Evolutionary conservation across 106 monocot genomes (phyloP), one percentile per base, ranked within the genome.

Genomic region (Alisma plantagoaquatica): DNA sequence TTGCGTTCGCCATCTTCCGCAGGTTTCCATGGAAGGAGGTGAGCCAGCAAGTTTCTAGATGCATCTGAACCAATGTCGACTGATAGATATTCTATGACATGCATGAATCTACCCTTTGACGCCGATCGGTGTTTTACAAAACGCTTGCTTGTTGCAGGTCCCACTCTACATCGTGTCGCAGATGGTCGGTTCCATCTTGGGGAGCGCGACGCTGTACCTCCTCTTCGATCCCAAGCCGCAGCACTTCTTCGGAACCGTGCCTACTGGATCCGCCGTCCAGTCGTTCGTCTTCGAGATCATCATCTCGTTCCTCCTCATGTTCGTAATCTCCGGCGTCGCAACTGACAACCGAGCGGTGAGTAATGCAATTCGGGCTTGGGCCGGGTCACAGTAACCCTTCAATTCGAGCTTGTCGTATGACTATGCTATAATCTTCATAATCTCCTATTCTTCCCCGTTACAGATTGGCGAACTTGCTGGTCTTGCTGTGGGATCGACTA

Each of bases 401-500:
- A n/a, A n/a, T n/a, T n/a, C n/a, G n/a, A n/a, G n/a, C n/a, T n/a
- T n/a, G n/a, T n/a, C n/a, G n/a, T n/a, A n/a, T n/a, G n/a, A n/a
- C n/a, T n/a, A n/a, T n/a, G n/a, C n/a, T n/a, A n/a, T n/a, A n/a
- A n/a, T n/a, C n/a, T n/a, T n/a, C n/a, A n/a, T n/a, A n/a, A n/a
- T n/a, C n/a, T n/a, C n/a, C n/a, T n/a, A n/a, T n/a, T 10, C 32
- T 27, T 55, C 54, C 8, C 20, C 25, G 27, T 3, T 48, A 27
- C 43, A 82, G 82, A 67, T 73, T 21, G 73, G 82, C 10, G 70
- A 82, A 26, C 43, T 82, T 2, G 77, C 75, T 6, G 82, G 82
- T 21, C 24, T 82, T 43, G 77, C 75, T 6, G 73, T 82, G 12
- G 82, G 82, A 59, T 55, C 77, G 3, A 73, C 82, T 8, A 70